These are phyloP conservation scores for Coniella vitis DNA, from an alignment of 2,329 filamentous ascomycete genomes.

Conservation along the genomic window DNA sequence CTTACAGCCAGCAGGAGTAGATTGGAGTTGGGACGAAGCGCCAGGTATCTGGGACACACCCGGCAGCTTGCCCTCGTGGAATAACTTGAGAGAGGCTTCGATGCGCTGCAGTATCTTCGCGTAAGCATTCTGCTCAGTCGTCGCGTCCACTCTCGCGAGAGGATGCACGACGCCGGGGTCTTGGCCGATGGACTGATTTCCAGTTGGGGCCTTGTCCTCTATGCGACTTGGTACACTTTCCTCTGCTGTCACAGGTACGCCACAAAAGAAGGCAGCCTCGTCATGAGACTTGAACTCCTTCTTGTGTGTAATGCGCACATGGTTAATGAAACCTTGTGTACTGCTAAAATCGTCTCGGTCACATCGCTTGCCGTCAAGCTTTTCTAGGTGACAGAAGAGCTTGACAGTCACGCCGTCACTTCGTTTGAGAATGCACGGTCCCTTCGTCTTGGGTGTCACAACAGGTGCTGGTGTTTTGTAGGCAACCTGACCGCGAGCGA, in stretches of 20 bases:
- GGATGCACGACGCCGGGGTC: constrained; percentile 53
- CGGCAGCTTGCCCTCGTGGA: constrained; percentile 44
- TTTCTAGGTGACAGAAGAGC: constrained; percentile 58
- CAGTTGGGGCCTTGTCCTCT: constrained; percentile 29
- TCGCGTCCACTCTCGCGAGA: constrained; percentile 49
- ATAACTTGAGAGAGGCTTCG: constrained; percentile 45
- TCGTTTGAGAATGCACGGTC: constrained; percentile 77
- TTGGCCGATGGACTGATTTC: constrained; percentile 19
- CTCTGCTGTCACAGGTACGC: constrained; percentile 70
- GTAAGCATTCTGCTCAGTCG: constrained; percentile 47
- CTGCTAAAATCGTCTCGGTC: constrained; percentile 88
- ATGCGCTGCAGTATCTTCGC: constrained; percentile 46
- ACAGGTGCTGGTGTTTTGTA: constrained; percentile 65
- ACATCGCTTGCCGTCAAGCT: constrained; percentile 53
- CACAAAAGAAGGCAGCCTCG: constrained; percentile 81
- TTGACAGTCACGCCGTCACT: constrained; percentile 83
- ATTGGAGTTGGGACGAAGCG: constrained; percentile 19
- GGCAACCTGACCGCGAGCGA: constrained; percentile 42
- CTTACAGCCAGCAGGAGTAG: constrained; percentile 20
- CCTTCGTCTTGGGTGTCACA: constrained; percentile 69
- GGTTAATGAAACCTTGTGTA: constrained; percentile 98
- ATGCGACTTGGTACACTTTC: constrained; percentile 44
- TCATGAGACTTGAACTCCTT: constrained; percentile 94
- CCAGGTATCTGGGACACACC: constrained; percentile 40
- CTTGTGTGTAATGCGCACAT: constrained; percentile 92